phyloP scores from a whole-genome alignment of 306 rosid species.

The Geum urbanum region DNA sequence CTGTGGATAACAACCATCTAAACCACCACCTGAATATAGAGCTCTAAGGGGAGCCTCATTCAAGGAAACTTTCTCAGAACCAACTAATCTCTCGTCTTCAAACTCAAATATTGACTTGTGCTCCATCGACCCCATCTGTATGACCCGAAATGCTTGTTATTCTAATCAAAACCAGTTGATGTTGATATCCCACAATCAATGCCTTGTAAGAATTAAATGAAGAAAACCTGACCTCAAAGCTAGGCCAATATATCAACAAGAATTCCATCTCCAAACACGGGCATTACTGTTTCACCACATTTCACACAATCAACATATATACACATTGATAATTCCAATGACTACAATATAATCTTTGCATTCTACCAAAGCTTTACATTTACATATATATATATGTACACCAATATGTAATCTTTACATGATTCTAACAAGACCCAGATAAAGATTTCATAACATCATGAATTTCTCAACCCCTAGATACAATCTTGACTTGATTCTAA shows the following conservation, averaged over 20 bases:
- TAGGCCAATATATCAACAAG: constrained; percentile 27
- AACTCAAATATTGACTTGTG: constrained; percentile 28
- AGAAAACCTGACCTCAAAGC: constrained; percentile 26
- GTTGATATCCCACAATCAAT: neutral
- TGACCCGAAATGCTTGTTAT: neutral
- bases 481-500: neutral
- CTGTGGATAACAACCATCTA: constrained; percentile 12
- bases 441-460: neutral
- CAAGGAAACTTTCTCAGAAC: constrained; percentile 31
- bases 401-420: too few species aligned
- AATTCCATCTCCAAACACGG: constrained; percentile 32
- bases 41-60: constrained; percentile 19
- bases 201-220: neutral
- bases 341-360: neutral
- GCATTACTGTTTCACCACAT: constrained; percentile 28
- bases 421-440: neutral
- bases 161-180: too few species aligned
- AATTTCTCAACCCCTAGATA: neutral
- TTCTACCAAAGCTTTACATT: neutral
- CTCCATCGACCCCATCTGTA: constrained; percentile 38
- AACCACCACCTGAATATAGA: constrained; percentile 22
- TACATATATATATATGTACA: neutral
- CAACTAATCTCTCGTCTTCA: constrained; percentile 39
- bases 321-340: neutral
- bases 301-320: constrained; percentile 14